A percentile compares a stretch with the other conserved stretches of the same genome.
Evolutionary conservation across 2,329 filamentous ascomycete species (phyloP).

Genomic region (Sarocladium oryzae): DNA sequence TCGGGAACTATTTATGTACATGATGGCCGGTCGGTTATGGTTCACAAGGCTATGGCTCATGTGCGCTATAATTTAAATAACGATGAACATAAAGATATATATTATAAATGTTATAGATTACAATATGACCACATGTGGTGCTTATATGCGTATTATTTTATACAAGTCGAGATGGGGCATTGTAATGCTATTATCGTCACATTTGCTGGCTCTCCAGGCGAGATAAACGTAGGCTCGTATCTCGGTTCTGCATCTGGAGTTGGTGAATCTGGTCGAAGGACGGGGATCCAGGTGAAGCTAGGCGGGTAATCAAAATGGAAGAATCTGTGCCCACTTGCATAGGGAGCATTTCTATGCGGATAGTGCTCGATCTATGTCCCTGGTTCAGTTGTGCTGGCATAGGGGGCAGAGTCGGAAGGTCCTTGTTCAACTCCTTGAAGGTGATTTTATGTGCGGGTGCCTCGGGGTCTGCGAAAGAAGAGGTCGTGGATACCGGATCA

Average conservation of each 20-base stretch:
- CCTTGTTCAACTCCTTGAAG: conserved; percentile 17
- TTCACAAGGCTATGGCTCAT: no score
- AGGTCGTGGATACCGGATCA: neutral
- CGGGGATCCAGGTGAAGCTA: conserved; percentile 14
- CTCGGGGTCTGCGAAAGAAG: conserved; percentile 9
- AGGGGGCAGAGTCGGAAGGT: conserved; percentile 9
- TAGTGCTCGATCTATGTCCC: conserved; percentile 16
- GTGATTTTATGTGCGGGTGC: conserved; percentile 11
- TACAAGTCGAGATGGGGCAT: no score
- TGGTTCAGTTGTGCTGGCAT: no score
- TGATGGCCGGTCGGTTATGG: no score
- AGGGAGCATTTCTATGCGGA: conserved; percentile 29
- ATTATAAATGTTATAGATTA: no score
- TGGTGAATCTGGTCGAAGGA: conserved; percentile 23
- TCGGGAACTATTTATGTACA: no score
- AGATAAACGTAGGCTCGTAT: conserved; percentile 13
- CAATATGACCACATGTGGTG: no score
- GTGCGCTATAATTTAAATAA: no score
- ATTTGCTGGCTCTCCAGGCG: no score
- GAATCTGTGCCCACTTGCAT: conserved; percentile 24
- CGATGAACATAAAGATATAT: no score
- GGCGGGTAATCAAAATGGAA: conserved; percentile 17
- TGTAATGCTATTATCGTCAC: no score
- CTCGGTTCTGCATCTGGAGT: conserved; percentile 25
- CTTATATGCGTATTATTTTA: no score